Evolutionary conservation across 2,329 filamentous ascomycete species (phyloP), one percentile per base, ranked within the genome.

Genomic region (Fusarium nematophilum): DNA sequence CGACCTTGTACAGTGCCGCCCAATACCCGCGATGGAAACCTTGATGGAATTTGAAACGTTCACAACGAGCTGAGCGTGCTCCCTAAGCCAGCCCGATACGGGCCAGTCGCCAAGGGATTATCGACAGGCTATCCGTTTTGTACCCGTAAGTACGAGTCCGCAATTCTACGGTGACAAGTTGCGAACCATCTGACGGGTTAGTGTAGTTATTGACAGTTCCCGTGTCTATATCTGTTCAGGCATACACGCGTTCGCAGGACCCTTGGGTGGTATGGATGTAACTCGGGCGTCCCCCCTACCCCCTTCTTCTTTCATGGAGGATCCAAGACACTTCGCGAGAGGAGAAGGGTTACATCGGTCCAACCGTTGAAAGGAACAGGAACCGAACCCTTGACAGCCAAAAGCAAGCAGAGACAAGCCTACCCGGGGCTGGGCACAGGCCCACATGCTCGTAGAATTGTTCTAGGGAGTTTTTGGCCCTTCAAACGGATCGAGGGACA

Each of bases 281-380:
- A 40, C 25, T 9, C 15, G 21, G 23, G 18, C 13, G 15, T 9
- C 17, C 8, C 11, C 18, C 17, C 6, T 38, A n/a, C 31, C 21
- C 38, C 27, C n/a, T 36, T 40, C 27, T 15, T 25, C 11, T 17
- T 21, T 26, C 23, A 26, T 37, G 14, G 33, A 39, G 9, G n/a
- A n/a, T 26, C 23, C 17, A 31, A 42, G 37, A 27, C 37, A 42
- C 26, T 49, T 18, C 21, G 14, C 29, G 14, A 9, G 29, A 15
- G 43, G 40, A 33, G 36, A 17, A 49, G 33, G 47, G 39, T 54
- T 53, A 46, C 53, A 58, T 62, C 39, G 42, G 23, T 27, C 43
- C 33, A 45, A 26, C 36, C 23, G 14, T 53, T 23, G 21, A 51
- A 34, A 25, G 37, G 51, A 56, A 29, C 31, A 33, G 45, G 45